Evolutionary conservation across 208 protist species (phyloP), one percentile per base, ranked within the genome.

Genomic region (Crithidia bombi): DNA sequence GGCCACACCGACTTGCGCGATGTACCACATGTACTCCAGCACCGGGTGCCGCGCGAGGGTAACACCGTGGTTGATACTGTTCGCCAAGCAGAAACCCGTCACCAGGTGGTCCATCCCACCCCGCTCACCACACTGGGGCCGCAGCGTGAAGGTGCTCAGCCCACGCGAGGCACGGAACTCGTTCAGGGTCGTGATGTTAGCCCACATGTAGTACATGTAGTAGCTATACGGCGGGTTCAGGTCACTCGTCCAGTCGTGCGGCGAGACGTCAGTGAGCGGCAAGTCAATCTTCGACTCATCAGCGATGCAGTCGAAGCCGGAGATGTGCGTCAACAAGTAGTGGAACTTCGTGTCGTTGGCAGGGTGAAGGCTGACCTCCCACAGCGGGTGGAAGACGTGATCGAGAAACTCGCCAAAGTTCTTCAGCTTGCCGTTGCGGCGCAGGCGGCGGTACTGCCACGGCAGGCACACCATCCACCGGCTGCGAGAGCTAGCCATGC

Each of bases 191-290:
- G 86, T 67, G 39, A 99, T 88, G 86, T 99, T 99, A 46, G 98
- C 97, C 86, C 98, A 99, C 67, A 99, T 90, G 75, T 99, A 99
- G 89, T 98, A 98, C 69, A 96, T 79, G 79, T 98, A 99, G 65
- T 99, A 97, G 55, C 94, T 93, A 80, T 99, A 99, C 28, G 98
- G 98, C 55, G 99, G 99, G 85, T 99, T 99, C 25, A 92, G 56
- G 32, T 94, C 83, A 12, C 76, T 85, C 25, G 75, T 78, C 98
- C 98, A 99, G 62, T 98, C 82, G 63, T 93, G 81, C 35, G 98
- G 96, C 30, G 76, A 92, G n/a, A 76, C 86, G 32, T 57, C 66
- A n/a, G 82, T 75, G 39, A 97, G 81, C 17, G 85, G 83, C 33
- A 87, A 65, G 71, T 99, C 98, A 35, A 96, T 90, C 75, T 98